Base-by-base conservation (phyloP, 1,139 yeast genomes). In the Kodamaea ohmeri region DNA sequence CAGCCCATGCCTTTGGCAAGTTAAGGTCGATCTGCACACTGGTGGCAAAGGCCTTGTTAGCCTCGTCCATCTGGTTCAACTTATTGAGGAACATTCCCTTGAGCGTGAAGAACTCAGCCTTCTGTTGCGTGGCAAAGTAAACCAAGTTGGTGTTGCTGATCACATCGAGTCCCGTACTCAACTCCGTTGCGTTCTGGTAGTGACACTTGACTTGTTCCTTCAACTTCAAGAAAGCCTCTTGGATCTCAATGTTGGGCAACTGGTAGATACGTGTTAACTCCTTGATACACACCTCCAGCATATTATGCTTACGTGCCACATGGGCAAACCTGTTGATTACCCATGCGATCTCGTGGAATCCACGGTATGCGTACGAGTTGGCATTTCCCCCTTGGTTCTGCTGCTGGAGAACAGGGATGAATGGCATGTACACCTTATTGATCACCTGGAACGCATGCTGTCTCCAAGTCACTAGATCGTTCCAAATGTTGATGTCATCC, bases 311-410 rank as follows among this genome's bases (percentile, higher is more conserved):
- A 48, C 98, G 76, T 1, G 98, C 97, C 35, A 92, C 97, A 64
- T 94, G 98, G 0, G 99, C 98, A 71, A 94, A 94, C 43, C 98
- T 69, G 61, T 94, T 94, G 53, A 94, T 92, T 9, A 94, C 96
- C 97, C 98, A 94, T 1, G 98, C 98, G 57, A 92, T 89, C 62
- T 94, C 99, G 59, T 94, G 99, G 65, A 87, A 94, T 2, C 99
- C 99, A 47, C 98, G 75, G 60, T 89, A 94, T 1, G 96, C 97
- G 56, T 88, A 89, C 1, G 97, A 88, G 50, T 86, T 87, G 11
- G 89, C 86, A 55, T 83, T 85, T 13, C 78, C 76, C 38, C 80
- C 83, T 19, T 83, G 77, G 47, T 78, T 81, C 3, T 83, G 73
- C 52, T 84, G 94, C 50, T 85, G 96, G 37, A 88, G 63, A 2